phyloP scores from a whole-genome alignment of 345 rosid genomes.

The Linum usitatissimum region DNA sequence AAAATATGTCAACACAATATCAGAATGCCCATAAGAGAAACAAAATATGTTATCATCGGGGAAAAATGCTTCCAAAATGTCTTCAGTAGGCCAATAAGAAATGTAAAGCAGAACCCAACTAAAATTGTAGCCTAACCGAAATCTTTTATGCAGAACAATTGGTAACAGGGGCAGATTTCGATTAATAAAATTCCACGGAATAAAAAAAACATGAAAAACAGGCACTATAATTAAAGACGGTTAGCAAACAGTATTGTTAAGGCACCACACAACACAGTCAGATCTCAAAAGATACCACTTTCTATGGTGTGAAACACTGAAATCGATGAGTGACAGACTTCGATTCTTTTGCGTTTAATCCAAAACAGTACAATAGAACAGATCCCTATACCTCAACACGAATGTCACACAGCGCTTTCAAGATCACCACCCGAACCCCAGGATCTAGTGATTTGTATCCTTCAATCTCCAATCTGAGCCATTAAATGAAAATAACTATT shows the following conservation, averaged over 20 bases:
- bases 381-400: slow-evolving; percentile 73
- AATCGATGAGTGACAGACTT: not conserved
- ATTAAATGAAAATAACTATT: slow-evolving; percentile 16
- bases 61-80: not conserved
- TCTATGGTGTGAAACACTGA: not conserved
- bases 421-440: slow-evolving; percentile 81
- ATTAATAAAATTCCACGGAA: too few species aligned
- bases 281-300: not conserved
- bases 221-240: not conserved
- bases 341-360: not conserved
- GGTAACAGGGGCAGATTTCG: too few species aligned
- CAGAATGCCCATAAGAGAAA: not conserved
- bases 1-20: too few species aligned
- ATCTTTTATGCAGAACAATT: too few species aligned
- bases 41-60: not conserved
- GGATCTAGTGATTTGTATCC: slow-evolving; percentile 83
- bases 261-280: not conserved
- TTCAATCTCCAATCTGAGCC: slow-evolving; percentile 66
- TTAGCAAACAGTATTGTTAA: not conserved
- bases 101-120: too few species aligned
- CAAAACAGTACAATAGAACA: not conserved
- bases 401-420: slow-evolving; percentile 95
- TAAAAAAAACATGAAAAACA: not conserved
- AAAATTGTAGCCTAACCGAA: too few species aligned
- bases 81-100: too few species aligned